These are phyloP conservation scores for Aspergillus carbonarius DNA, from an alignment of 2,329 filamentous ascomycete genomes.

Conservation along the genomic window DNA sequence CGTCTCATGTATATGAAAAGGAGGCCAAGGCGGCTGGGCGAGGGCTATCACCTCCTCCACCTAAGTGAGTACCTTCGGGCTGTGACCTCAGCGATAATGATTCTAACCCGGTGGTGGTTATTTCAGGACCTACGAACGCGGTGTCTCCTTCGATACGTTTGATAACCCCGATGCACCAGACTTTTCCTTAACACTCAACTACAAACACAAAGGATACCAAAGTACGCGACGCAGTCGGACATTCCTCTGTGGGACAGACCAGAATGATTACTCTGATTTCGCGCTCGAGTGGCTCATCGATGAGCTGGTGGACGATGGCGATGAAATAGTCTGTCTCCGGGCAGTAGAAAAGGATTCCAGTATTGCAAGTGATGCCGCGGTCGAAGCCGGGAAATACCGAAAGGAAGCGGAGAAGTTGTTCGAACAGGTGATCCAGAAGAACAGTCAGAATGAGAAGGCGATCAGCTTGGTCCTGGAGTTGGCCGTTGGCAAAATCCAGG, in stretches of 20 bases:
- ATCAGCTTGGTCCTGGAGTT: conserved; percentile 85
- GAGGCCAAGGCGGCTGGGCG: conserved; percentile 28
- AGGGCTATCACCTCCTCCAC: conserved; percentile 41
- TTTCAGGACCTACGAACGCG: conserved; percentile 61
- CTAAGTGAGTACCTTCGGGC: conserved; percentile 31
- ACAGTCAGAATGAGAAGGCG: conserved; percentile 72
- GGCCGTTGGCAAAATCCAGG: conserved; percentile 83
- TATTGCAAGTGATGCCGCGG: conserved; percentile 59
- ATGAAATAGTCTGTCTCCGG: conserved; percentile 86
- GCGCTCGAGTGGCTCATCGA: conserved; percentile 90
- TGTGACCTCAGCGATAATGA: background rate
- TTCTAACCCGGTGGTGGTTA: background rate
- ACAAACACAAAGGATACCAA: conserved; percentile 83
- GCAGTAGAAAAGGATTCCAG: conserved; percentile 83
- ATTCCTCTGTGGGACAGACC: conserved; percentile 87
- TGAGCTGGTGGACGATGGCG: conserved; percentile 87
- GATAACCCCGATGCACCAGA: conserved; percentile 65
- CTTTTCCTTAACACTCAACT: conserved; percentile 77
- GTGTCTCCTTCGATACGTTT: conserved; percentile 75
- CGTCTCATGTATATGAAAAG: conserved; percentile 24
- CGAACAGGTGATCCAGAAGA: conserved; percentile 74
- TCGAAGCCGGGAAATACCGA: conserved; percentile 69
- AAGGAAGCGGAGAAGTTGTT: conserved; percentile 73
- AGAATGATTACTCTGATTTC: conserved; percentile 88
- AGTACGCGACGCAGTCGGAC: conserved; percentile 77